Conservation (phyloP, 208 protist species). For the Trypanosoma boissoni region DNA sequence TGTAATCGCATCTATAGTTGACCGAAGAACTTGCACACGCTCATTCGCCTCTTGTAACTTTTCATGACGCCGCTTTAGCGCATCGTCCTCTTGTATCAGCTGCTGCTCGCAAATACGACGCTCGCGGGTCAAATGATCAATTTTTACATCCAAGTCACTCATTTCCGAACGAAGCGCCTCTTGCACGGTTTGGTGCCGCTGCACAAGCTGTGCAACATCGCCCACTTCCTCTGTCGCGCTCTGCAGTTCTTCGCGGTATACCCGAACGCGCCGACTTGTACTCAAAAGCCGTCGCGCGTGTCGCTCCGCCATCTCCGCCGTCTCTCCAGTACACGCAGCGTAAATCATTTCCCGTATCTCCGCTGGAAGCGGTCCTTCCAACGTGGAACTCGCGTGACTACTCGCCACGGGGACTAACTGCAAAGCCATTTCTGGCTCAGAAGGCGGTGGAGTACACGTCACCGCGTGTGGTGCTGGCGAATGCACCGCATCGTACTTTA, state of each 20-base stretch:
- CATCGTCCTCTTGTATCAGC: slow-evolving; percentile 39
- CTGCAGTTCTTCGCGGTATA: slow-evolving; percentile 77
- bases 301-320: slow-evolving; percentile 56
- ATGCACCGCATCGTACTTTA: too few species aligned
- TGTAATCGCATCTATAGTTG: slow-evolving; percentile 65
- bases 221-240: slow-evolving; percentile 61
- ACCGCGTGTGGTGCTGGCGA: too few species aligned
- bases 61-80: slow-evolving; percentile 22
- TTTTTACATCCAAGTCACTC: slow-evolving; percentile 54
- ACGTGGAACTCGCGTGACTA: not conserved
- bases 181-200: slow-evolving; percentile 45
- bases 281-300: slow-evolving; percentile 78
- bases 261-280: slow-evolving; percentile 65
- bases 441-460: too few species aligned
- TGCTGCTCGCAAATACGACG: slow-evolving; percentile 64
- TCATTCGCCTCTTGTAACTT: slow-evolving; percentile 64
- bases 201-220: slow-evolving; percentile 47
- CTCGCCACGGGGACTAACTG: too few species aligned
- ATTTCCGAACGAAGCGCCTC: slow-evolving; percentile 47
- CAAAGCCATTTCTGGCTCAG: too few species aligned
- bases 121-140: slow-evolving; percentile 58
- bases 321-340: slow-evolving; percentile 30
- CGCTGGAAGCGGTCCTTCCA: slow-evolving; percentile 71
- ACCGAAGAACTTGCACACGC: slow-evolving; percentile 48
- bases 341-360: slow-evolving; percentile 73